Base-by-base conservation (phyloP, 257 asterid species). In the Cinchona pubescens region DNA sequence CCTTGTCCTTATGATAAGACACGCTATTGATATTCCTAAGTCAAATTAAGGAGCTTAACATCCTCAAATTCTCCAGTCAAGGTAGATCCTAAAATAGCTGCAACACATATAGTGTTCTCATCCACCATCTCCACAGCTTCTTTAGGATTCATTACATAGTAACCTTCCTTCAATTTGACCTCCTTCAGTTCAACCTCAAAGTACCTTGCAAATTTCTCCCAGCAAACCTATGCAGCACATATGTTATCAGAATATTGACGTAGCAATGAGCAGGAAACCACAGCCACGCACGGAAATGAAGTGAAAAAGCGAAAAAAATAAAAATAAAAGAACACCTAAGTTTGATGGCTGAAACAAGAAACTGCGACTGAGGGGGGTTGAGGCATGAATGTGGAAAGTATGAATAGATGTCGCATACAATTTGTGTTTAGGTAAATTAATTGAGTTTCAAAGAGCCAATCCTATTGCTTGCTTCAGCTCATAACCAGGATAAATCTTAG, bases 11-110 rank as follows among this genome's bases (percentile, higher is more conserved):
- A n/a, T n/a, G n/a, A n/a, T n/a, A n/a, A n/a, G n/a, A n/a, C n/a
- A n/a, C n/a, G n/a, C n/a, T n/a, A n/a, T n/a, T n/a, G n/a, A n/a
- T n/a, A n/a, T n/a, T n/a, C n/a, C n/a, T n/a, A n/a, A n/a, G n/a
- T n/a, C n/a, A n/a, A n/a, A 19, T 88, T 88, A 6, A 91, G 93
- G 30, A 85, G 92, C 69, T 89, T 88, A 76, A 91, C 96, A 80
- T 89, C 96, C 84, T 89, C 97, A 72, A 89, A 91, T 71, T 91
- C 96, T 34, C 97, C 94, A 0, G 88, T 89, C 62, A 91, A 72
- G 3, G 96, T 89, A n/a, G 96, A 91, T 27, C 97, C 97, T 46
- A 91, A 71, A 67, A 91, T 91, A n/a, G 96, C 91, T 9, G 92
- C 93, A 42, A 89, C 88, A 49, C 97, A 91, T 71, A 91, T 87